Evolutionary conservation across 176 grass and related monocot genomes (phyloP).

Genomic region (Carex pumila): DNA sequence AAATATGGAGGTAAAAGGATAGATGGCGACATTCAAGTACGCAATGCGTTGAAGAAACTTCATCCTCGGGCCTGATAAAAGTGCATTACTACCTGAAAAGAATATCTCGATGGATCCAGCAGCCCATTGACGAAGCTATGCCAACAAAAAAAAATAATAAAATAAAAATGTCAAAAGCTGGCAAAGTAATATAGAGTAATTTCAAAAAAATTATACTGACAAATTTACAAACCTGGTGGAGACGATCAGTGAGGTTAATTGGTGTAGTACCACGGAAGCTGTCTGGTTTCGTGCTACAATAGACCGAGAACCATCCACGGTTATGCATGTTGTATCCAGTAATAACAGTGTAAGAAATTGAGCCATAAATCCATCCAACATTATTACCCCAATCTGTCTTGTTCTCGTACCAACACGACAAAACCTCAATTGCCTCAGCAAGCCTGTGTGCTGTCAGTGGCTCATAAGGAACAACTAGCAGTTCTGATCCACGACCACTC

Average conservation of each 20-base stretch:
- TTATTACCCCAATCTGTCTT: conserved; percentile 15
- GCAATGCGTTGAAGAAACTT: conserved; percentile 78
- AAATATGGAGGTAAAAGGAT: conserved; percentile 93
- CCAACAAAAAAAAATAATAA: background rate
- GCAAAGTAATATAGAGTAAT: background rate
- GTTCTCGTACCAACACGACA: conserved; percentile 22
- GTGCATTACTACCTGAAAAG: conserved; percentile 84
- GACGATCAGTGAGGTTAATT: conserved; percentile 23
- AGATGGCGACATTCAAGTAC: conserved; percentile 88
- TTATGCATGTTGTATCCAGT: conserved; percentile 26
- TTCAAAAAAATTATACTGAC: background rate
- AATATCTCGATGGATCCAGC: conserved; percentile 91
- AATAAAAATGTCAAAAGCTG: background rate
- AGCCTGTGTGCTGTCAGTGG: conserved; percentile 8
- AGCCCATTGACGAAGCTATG: conserved; percentile 65
- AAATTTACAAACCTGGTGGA: conserved; percentile 13
- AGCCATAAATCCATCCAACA: conserved; percentile 24
- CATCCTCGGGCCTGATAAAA: conserved; percentile 59
- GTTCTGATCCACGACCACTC: background rate
- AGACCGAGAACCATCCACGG: conserved; percentile 13
- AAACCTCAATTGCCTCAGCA: conserved; percentile 16
- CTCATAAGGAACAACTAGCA: background rate
- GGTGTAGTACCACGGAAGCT: conserved; percentile 23
- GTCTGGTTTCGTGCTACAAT: conserved; percentile 14
- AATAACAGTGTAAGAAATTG: conserved; percentile 16